Evolutionary conservation across 306 rosid species (phyloP).

Genomic region (Morella rubra): DNA sequence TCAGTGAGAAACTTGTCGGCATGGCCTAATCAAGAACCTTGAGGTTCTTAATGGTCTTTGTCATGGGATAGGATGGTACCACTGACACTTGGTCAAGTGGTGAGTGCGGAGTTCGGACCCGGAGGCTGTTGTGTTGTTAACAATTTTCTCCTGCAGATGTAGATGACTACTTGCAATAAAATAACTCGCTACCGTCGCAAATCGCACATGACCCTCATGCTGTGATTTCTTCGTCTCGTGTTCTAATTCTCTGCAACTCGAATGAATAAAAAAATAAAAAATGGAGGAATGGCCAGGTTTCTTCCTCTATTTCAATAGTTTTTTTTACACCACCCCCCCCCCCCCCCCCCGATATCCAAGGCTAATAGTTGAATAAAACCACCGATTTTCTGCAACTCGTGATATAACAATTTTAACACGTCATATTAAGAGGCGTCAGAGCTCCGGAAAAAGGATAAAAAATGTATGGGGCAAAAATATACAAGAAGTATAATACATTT

Average conservation of each 20-base stretch:
- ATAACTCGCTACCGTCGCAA: conserved; percentile 33
- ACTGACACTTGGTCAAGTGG: conserved; percentile 17
- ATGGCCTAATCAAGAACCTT: conserved; percentile 51
- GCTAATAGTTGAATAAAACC: background rate
- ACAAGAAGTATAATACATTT: background rate
- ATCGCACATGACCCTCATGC: conserved; percentile 11
- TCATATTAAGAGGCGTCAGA: background rate
- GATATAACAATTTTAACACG: background rate
- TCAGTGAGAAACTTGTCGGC: conserved; percentile 95
- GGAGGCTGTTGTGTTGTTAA: conserved; percentile 30
- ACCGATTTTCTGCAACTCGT: background rate
- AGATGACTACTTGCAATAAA: conserved; percentile 39
- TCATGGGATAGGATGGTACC: conserved; percentile 28
- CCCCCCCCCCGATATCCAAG: background rate
- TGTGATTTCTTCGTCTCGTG: background rate
- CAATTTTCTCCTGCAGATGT: conserved; percentile 41
- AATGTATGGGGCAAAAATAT: background rate
- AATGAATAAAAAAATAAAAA: too few relatives aligned
- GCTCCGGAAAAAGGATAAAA: background rate
- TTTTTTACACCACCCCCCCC: too few relatives aligned
- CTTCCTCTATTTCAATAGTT: background rate
- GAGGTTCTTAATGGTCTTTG: conserved; percentile 17
- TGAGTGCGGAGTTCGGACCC: conserved; percentile 27
- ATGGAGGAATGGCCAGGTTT: background rate
- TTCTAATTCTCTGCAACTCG: background rate